These are phyloP conservation scores for Talaromyces borbonicus DNA, from an alignment of 495 filamentous ascomycete species.

Conservation along the genomic window DNA sequence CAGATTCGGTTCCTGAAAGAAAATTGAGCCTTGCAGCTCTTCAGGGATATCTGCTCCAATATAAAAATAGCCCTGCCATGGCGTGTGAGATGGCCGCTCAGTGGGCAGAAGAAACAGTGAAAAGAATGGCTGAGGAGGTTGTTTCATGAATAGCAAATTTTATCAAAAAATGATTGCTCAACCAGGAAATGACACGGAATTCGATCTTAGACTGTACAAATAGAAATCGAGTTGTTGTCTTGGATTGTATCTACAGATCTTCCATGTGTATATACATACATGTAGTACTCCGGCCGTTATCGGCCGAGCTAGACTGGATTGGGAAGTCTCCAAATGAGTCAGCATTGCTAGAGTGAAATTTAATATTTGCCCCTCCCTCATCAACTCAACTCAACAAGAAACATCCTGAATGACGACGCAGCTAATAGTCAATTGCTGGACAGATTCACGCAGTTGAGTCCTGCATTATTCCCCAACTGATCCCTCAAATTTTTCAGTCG, in stretches of 20 bases:
- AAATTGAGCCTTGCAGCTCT: constrained; percentile 69
- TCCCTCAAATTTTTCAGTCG: background rate
- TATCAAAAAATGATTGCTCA: too few species aligned
- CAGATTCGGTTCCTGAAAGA: constrained; percentile 46
- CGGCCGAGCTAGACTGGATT: background rate
- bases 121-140: constrained; percentile 46
- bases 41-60: constrained; percentile 58
- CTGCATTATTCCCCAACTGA: too few species aligned
- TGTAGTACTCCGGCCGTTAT: too few species aligned
- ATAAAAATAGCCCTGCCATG: constrained; percentile 45
- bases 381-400: background rate
- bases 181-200: too few species aligned
- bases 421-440: background rate
- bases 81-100: constrained; percentile 49
- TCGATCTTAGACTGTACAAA: too few species aligned
- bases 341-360: background rate
- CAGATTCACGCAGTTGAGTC: background rate
- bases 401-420: constrained; percentile 21
- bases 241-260: too few species aligned
- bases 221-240: too few species aligned
- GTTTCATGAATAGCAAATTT: too few species aligned
- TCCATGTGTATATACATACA: too few species aligned
- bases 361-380: background rate
- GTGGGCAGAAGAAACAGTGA: constrained; percentile 48
- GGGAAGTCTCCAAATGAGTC: background rate